Percentiles rank a stretch among this genome's conserved stretches.
Conservation (phyloP, 352 stramenopile genomes). For the Pythium diclinum region DNA sequence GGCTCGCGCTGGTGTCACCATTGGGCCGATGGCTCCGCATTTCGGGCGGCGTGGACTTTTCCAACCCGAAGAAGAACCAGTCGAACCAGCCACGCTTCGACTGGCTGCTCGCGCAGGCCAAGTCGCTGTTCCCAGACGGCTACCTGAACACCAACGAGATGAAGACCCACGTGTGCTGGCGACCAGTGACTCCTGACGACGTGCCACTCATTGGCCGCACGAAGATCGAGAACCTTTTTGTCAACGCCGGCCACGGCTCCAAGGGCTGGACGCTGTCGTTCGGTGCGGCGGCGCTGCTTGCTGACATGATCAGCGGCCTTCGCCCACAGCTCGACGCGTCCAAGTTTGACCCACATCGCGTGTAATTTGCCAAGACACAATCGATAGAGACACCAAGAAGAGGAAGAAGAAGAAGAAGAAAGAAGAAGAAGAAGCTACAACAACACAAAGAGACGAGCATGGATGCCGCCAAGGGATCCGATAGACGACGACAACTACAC, state of each 20-base stretch:
- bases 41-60: constrained; percentile 79
- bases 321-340: constrained; percentile 77
- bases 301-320: constrained; percentile 76
- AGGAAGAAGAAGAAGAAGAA: constrained; percentile 5
- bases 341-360: constrained; percentile 80
- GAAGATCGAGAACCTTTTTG: constrained; percentile 76
- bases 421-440: constrained; percentile 7
- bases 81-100: constrained; percentile 68
- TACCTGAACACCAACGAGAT: constrained; percentile 80
- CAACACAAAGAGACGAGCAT: constrained; percentile 7
- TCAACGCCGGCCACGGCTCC: constrained; percentile 82
- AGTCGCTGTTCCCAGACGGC: constrained; percentile 74
- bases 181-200: constrained; percentile 78
- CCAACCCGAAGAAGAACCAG: constrained; percentile 57
- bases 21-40: constrained; percentile 71
- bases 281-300: constrained; percentile 66
- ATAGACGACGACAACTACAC: constrained; percentile 18
- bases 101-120: constrained; percentile 72
- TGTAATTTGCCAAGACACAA: constrained; percentile 23
- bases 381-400: constrained; percentile 14
- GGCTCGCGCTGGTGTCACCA: constrained; percentile 70
- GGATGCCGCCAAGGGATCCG: constrained; percentile 20
- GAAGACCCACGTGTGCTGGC: constrained; percentile 79
- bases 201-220: constrained; percentile 80
- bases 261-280: constrained; percentile 87